These are phyloP conservation scores for Cystobasidium ongulense DNA, from an alignment of 768 basidiomycete species.

Conservation along the genomic window DNA sequence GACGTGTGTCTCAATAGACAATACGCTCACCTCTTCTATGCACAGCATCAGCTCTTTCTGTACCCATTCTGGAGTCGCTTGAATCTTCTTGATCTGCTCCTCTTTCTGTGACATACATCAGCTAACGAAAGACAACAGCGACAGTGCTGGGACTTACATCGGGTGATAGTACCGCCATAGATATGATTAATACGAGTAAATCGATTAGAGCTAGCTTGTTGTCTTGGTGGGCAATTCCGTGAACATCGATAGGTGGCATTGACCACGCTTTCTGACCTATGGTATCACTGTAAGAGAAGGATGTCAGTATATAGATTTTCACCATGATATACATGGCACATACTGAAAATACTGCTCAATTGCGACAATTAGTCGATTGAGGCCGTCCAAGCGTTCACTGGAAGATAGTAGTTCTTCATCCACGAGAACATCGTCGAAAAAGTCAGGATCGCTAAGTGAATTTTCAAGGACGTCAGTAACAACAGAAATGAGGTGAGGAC, in stretches of 20 bases:
- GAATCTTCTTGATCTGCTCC: conserved; percentile 6
- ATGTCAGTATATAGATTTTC: not conserved
- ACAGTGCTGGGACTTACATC: not conserved
- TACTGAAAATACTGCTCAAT: conserved; percentile 1
- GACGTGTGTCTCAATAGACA: not conserved
- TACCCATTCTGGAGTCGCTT: conserved; percentile 14
- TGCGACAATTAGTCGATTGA: not conserved
- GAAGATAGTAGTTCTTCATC: not conserved
- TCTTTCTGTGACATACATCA: conserved; percentile 10
- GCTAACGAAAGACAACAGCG: not conserved
- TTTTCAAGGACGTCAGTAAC: not conserved
- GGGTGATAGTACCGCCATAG: conserved; percentile 23
- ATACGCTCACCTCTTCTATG: conserved; percentile 11
- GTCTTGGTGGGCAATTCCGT: not conserved
- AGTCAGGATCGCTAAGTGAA: not conserved
- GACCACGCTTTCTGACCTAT: not conserved
- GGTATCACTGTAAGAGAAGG: not conserved
- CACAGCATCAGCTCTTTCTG: conserved; percentile 27
- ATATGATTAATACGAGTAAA: not conserved
- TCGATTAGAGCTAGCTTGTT: not conserved
- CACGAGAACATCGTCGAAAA: not conserved
- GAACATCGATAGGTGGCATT: not conserved
- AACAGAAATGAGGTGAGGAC: not conserved
- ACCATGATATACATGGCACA: not conserved
- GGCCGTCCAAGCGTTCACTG: not conserved